Evolutionary conservation across 1,139 yeast genomes (phyloP).

Genomic region (Suhomyces chickasaworum): DNA sequence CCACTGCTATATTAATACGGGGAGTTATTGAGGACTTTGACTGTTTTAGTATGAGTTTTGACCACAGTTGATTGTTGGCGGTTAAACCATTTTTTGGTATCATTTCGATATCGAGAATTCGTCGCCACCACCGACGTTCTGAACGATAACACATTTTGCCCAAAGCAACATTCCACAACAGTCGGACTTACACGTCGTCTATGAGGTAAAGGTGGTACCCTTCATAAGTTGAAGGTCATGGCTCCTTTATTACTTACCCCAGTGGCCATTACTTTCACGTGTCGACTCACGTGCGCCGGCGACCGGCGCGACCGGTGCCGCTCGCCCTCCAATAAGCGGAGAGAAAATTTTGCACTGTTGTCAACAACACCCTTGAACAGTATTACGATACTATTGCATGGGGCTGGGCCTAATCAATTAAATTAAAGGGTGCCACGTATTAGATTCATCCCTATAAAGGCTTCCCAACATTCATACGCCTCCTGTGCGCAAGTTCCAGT

Average conservation of each 20-base stretch:
- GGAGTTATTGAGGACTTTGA: too few species aligned
- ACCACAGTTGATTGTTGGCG: too few species aligned
- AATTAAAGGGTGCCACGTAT: constrained; percentile 11
- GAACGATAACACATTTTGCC: too few species aligned
- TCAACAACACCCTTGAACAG: constrained; percentile 15
- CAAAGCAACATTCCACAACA: too few species aligned
- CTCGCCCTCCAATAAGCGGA: constrained; percentile 10
- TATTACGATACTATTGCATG: constrained; percentile 11
- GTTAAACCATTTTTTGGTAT: too few species aligned
- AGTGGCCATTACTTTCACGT: neutral
- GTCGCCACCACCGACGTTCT: too few species aligned
- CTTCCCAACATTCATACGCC: constrained; percentile 4
- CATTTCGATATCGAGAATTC: too few species aligned
- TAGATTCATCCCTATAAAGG: constrained; percentile 5
- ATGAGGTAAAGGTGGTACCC: too few species aligned
- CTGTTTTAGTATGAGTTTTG: too few species aligned
- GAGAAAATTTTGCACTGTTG: constrained; percentile 15
- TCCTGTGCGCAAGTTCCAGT: constrained; percentile 4
- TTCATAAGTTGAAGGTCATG: too few species aligned
- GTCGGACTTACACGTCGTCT: too few species aligned
- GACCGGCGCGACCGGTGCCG: constrained; percentile 1
- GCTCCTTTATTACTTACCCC: neutral
- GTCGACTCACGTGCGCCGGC: neutral
- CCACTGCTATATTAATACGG: too few species aligned
- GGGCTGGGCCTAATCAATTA: constrained; percentile 15